These are phyloP conservation scores for Candida coleopterorum DNA, from an alignment of 805 yeast genomes.

Conservation along the genomic window DNA sequence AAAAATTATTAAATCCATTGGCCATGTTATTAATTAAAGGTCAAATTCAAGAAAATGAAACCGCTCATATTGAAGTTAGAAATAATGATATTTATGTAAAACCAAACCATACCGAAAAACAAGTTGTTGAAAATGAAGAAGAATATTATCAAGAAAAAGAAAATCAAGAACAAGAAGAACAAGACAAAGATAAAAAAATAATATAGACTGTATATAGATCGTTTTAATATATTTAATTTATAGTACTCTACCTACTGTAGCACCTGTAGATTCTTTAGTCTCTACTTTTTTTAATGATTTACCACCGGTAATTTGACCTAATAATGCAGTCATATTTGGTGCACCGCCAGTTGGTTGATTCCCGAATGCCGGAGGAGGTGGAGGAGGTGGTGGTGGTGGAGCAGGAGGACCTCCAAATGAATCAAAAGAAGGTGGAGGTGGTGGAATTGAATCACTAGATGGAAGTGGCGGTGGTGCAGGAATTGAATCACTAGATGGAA, in stretches of 20 bases:
- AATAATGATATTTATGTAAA: constrained; percentile 21
- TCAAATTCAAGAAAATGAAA: constrained; percentile 47
- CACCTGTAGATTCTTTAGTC: constrained; percentile 42
- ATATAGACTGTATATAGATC: constrained; percentile 2
- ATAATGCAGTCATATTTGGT: constrained; percentile 38
- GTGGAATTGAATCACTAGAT: constrained; percentile 16
- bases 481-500: constrained; percentile 15
- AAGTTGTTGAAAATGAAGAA: constrained; percentile 4
- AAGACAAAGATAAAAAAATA: background rate
- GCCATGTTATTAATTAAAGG: constrained; percentile 79
- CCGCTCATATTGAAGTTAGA: constrained; percentile 23
- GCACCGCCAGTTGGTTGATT: constrained; percentile 25
- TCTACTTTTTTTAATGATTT: constrained; percentile 46
- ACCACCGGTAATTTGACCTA: constrained; percentile 58
- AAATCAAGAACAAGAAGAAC: background rate
- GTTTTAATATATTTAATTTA: constrained; percentile 10
- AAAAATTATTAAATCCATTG: constrained; percentile 80
- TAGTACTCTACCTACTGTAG: constrained; percentile 47
- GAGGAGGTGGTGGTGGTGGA: constrained; percentile 28
- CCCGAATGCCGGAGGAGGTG: constrained; percentile 22
- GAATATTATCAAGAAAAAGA: background rate
- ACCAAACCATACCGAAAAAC: constrained; percentile 28
- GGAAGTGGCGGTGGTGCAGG: constrained; percentile 20
- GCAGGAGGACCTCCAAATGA: constrained; percentile 19
- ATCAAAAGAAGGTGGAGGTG: constrained; percentile 13